A percentile compares a stretch with the other conserved stretches of the same genome.
phyloP scores from a whole-genome alignment of 2,329 filamentous ascomycete species.

The Fusarium irregulare region DNA sequence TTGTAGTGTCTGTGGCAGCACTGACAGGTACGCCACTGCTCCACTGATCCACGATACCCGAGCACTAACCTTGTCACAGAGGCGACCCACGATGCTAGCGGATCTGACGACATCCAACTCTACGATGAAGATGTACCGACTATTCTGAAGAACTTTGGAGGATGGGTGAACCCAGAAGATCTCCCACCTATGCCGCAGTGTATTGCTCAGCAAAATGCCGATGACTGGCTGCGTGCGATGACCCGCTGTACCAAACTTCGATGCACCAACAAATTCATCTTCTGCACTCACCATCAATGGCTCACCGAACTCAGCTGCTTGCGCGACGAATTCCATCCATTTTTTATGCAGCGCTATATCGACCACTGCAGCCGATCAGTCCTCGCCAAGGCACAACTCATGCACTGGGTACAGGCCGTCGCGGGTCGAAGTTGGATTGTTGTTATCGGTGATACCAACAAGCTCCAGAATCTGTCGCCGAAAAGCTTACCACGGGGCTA shows the following conservation, averaged over 20 bases:
- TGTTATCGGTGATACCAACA: slow-evolving; percentile 12
- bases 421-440: slow-evolving; percentile 31
- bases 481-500: slow-evolving; percentile 6
- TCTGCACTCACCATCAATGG: slow-evolving; percentile 34
- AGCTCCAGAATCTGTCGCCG: background rate
- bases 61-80: slow-evolving; percentile 4
- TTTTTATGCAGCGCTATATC: background rate
- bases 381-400: slow-evolving; percentile 27
- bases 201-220: slow-evolving; percentile 25
- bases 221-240: slow-evolving; percentile 25
- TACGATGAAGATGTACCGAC: background rate
- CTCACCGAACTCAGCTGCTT: slow-evolving; percentile 32
- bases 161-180: slow-evolving; percentile 34
- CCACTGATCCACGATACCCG: background rate
- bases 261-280: slow-evolving; percentile 26
- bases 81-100: background rate
- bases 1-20: background rate
- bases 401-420: slow-evolving; percentile 4
- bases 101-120: background rate
- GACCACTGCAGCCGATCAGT: slow-evolving; percentile 29
- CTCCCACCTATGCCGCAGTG: slow-evolving; percentile 32
- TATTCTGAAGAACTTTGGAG: background rate
- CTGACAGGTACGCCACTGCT: slow-evolving; percentile 4
- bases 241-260: slow-evolving; percentile 21
- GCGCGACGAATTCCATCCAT: slow-evolving; percentile 16